Conservation (phyloP, 2,329 filamentous ascomycete genomes). For the Apiospora rasikravindrae region DNA sequence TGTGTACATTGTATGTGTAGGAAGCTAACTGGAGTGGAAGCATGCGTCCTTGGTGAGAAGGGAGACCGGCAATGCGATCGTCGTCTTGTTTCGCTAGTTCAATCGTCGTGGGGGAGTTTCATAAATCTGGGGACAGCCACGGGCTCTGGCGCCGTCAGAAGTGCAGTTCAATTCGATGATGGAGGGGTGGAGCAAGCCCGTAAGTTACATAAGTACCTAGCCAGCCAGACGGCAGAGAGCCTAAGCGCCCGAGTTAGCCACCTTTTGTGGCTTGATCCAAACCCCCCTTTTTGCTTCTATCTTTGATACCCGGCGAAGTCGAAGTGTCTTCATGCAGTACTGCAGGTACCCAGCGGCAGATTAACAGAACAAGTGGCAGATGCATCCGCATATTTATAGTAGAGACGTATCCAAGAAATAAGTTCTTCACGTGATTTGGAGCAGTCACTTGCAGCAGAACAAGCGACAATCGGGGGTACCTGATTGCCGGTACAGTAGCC, state of each 20-base stretch:
- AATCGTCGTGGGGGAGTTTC: constrained; percentile 22
- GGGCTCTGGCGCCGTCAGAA: not conserved
- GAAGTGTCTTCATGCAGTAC: not conserved
- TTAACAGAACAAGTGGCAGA: not conserved
- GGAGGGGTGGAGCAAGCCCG: not conserved
- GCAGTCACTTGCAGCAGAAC: not conserved
- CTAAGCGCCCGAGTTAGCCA: not conserved
- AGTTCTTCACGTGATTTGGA: not conserved
- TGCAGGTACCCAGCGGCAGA: constrained; percentile 14
- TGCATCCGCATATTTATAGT: not conserved
- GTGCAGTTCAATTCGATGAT: not conserved
- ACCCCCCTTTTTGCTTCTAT: not conserved
- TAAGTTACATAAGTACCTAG: not conserved
- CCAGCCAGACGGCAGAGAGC: not conserved
- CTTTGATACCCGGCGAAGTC: not conserved
- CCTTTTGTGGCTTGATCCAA: not conserved
- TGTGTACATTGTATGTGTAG: not conserved
- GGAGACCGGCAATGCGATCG: constrained; percentile 4
- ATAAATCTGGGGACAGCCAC: constrained; percentile 20
- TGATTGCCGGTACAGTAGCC: not conserved
- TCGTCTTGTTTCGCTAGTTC: not conserved
- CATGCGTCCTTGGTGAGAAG: not conserved
- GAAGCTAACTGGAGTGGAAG: not conserved
- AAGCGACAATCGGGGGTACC: not conserved
- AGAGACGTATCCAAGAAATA: not conserved